Evolutionary conservation across 2,329 filamentous ascomycete species (phyloP).

Genomic region (Colletotrichum camelliae): DNA sequence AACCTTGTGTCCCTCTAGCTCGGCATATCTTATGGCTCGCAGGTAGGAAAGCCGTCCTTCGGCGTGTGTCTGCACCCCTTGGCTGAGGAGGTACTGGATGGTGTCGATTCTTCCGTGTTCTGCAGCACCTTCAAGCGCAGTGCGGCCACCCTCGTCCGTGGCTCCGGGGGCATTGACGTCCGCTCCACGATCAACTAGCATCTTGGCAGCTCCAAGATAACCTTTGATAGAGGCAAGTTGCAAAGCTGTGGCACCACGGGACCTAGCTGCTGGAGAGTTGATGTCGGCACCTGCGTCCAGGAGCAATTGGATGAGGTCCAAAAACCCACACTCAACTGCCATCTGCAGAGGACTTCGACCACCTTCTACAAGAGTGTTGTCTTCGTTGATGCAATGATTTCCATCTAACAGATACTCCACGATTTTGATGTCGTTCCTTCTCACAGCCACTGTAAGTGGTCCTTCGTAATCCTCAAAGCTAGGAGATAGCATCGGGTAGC

Average conservation of each 20-base stretch:
- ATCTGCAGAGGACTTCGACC: background rate
- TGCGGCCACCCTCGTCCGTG: background rate
- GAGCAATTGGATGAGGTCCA: background rate
- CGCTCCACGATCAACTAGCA: background rate
- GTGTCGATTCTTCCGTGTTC: background rate
- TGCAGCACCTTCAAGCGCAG: background rate
- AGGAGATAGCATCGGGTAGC: background rate
- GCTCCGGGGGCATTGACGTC: background rate
- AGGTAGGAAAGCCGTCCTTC: background rate
- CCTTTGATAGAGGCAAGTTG: background rate
- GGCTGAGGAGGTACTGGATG: background rate
- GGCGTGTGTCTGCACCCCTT: background rate
- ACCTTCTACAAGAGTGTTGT: rapidly evolving
- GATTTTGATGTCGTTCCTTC: rapidly evolving
- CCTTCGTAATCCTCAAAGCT: too few relatives aligned
- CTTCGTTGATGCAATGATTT: background rate
- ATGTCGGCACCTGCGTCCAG: background rate
- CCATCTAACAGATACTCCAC: background rate
- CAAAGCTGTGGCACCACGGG: background rate
- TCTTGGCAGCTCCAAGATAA: background rate
- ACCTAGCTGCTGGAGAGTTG: background rate
- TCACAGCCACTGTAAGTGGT: background rate
- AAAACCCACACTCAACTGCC: background rate
- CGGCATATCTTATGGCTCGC: background rate
- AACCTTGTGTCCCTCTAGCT: background rate